These are phyloP conservation scores for Vitis rupestris DNA, from an alignment of 164 flowering plant genomes.

Conservation along the genomic window DNA sequence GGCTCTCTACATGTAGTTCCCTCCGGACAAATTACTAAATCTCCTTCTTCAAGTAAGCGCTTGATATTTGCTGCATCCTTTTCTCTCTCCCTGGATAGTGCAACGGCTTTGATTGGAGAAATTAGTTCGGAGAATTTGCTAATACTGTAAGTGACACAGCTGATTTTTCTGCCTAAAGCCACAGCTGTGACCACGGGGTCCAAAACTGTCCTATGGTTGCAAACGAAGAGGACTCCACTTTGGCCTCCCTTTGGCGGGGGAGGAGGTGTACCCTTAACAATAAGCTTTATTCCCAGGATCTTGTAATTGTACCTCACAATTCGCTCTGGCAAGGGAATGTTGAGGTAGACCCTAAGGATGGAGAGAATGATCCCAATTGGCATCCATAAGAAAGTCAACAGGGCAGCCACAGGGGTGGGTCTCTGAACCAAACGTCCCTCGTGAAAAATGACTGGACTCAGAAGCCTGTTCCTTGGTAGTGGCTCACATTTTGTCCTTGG, in stretches of 20 bases:
- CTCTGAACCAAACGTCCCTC: conserved; percentile 80
- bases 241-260: conserved; percentile 63
- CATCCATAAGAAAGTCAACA: conserved; percentile 71
- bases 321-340: conserved; percentile 60
- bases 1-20: conserved; percentile 89
- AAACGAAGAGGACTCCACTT: conserved; percentile 51
- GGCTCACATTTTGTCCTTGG: conserved; percentile 58
- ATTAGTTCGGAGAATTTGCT: conserved; percentile 69
- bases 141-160: conserved; percentile 81
- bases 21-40: conserved; percentile 79
- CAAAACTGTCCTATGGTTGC: conserved; percentile 63
- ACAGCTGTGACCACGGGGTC: conserved; percentile 74
- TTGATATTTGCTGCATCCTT: conserved; percentile 66
- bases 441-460: conserved; percentile 70
- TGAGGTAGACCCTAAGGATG: conserved; percentile 54
- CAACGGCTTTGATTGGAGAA: conserved; percentile 76
- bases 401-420: conserved; percentile 65
- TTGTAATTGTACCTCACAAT: conserved; percentile 49
- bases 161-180: conserved; percentile 64
- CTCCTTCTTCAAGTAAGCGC: conserved; percentile 65
- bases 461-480: conserved; percentile 60
- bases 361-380: conserved; percentile 68
- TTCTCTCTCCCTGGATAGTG: conserved; percentile 65
- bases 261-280: conserved; percentile 72
- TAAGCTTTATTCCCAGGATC: conserved; percentile 58